Percentiles rank a stretch among this genome's conserved stretches.
Conservation (phyloP, 352 stramenopile species). For the Globisporangium heterothallicum region DNA sequence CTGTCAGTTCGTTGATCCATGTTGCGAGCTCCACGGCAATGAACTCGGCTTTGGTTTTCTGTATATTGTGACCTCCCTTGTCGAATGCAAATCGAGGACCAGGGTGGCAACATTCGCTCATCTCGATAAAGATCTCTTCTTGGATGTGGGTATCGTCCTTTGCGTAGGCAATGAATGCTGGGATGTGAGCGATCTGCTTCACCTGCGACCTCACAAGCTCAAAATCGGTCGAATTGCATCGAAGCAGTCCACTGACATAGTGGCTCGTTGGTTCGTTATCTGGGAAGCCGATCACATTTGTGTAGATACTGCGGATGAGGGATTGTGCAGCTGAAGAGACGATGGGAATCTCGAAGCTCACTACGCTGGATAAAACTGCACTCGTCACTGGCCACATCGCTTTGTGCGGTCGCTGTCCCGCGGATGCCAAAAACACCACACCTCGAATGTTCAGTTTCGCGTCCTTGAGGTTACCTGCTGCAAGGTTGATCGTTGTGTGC, state of each 20-base stretch:
- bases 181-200: constrained; percentile 20
- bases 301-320: constrained; percentile 25
- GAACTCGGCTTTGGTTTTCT: constrained; percentile 50
- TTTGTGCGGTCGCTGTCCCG: neutral
- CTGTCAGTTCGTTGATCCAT: constrained; percentile 5
- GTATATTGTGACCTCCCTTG: constrained; percentile 59
- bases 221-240: constrained; percentile 46
- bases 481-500: constrained; percentile 33
- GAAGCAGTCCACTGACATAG: constrained; percentile 50
- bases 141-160: constrained; percentile 31
- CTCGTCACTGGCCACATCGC: constrained; percentile 7
- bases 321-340: neutral
- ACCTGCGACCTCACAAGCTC: constrained; percentile 26
- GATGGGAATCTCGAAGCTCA: constrained; percentile 3
- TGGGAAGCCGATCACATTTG: constrained; percentile 39
- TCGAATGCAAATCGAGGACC: constrained; percentile 39
- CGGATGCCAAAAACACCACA: constrained; percentile 15
- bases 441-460: constrained; percentile 5
- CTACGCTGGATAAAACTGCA: constrained; percentile 1
- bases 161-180: constrained; percentile 49
- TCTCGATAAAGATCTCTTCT: constrained; percentile 3
- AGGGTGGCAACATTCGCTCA: constrained; percentile 17
- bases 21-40: constrained; percentile 2
- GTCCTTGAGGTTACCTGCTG: constrained; percentile 13
- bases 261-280: constrained; percentile 32